phyloP scores from a whole-genome alignment of 139 green algal species.

The Micractinium conductrix region DNA sequence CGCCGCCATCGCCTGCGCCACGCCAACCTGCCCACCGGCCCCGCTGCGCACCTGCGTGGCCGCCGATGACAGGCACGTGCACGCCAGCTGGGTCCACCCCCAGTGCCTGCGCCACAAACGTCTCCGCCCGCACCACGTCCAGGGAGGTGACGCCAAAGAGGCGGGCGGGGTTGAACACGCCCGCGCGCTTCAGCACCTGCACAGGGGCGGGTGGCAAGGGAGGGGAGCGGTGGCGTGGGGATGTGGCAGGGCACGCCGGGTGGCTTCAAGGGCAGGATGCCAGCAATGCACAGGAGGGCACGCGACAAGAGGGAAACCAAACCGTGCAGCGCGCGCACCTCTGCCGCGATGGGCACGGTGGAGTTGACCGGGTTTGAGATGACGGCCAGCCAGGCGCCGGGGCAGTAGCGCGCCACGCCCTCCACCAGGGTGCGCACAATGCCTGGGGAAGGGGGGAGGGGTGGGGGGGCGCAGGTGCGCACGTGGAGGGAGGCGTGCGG shows the following conservation, averaged over 20 bases:
- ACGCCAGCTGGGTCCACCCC: slow-evolving; percentile 78
- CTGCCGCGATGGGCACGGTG: slow-evolving; percentile 98
- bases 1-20: neutral
- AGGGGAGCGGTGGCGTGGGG: too few relatives aligned
- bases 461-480: neutral
- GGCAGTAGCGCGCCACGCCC: slow-evolving; percentile 77
- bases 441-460: slow-evolving; percentile 41
- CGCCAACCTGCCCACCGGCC: neutral
- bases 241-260: too few relatives aligned
- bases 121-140: slow-evolving; percentile 92
- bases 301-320: neutral
- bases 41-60: slow-evolving; percentile 77
- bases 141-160: slow-evolving; percentile 97
- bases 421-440: slow-evolving; percentile 79
- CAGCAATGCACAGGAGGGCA: neutral
- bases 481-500: neutral
- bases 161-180: slow-evolving; percentile 87
- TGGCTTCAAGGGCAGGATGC: too few relatives aligned
- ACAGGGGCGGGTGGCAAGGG: too few relatives aligned
- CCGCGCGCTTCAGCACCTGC: slow-evolving; percentile 74
- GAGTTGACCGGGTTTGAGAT: slow-evolving; percentile 99
- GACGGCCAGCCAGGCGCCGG: slow-evolving; percentile 84
- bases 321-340: slow-evolving; percentile 59
- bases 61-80: slow-evolving; percentile 93
- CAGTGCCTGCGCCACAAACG: slow-evolving; percentile 78